Percentiles rank a stretch among this genome's conserved stretches.
These are phyloP conservation scores for Quercus agrifolia DNA, from an alignment of 306 rosid species.

Conservation along the genomic window DNA sequence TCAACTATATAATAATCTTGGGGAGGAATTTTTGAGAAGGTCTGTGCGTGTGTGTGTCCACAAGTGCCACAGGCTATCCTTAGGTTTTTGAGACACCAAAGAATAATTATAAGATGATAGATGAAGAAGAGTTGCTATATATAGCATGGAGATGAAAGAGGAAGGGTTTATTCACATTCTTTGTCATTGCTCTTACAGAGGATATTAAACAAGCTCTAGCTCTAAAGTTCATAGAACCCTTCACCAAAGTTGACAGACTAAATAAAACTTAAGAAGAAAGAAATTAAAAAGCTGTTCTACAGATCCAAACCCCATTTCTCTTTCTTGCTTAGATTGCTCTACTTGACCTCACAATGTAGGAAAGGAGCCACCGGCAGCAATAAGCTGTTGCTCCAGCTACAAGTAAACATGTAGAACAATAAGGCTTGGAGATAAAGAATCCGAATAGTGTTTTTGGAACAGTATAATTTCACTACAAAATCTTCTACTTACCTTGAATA, in stretches of 20 bases:
- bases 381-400: slow-evolving; percentile 52
- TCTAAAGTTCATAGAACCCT: slow-evolving; percentile 3
- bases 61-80: not conserved
- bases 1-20: too few species aligned
- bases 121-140: not conserved
- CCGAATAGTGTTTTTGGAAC: not conserved
- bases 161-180: not conserved
- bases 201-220: not conserved
- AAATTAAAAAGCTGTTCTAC: not conserved
- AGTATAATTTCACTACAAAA: not conserved
- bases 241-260: not conserved
- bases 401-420: slow-evolving; percentile 13
- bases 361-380: slow-evolving; percentile 33
- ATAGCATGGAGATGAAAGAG: not conserved
- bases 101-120: not conserved
- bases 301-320: not conserved
- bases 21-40: not conserved
- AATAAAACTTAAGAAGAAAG: not conserved
- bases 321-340: slow-evolving; percentile 1
- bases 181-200: not conserved
- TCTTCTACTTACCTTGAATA: slow-evolving; percentile 54
- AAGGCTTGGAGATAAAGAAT: not conserved
- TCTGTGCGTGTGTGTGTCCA: not conserved
- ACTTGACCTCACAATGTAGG: slow-evolving; percentile 12
- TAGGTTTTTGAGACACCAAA: not conserved